Percentiles rank a stretch among this genome's conserved stretches.
phyloP scores from a whole-genome alignment of 257 asterid genomes.

The Anisodus acutangulus region DNA sequence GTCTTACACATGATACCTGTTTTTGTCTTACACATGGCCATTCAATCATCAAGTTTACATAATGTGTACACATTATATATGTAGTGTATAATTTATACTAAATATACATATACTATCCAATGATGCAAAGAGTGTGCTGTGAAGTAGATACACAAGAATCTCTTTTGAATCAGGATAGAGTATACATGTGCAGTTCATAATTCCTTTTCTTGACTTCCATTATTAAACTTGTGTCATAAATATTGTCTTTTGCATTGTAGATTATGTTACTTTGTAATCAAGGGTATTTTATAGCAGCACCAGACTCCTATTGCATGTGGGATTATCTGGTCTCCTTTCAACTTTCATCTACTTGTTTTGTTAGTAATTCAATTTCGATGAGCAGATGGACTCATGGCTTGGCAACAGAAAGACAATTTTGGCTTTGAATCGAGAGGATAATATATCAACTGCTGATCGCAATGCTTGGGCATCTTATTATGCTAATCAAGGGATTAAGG shows the following conservation, averaged over 20 bases:
- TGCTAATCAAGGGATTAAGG: slow-evolving; percentile 83
- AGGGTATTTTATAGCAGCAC: not conserved
- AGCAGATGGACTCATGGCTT: slow-evolving; percentile 91
- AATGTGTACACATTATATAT: no score
- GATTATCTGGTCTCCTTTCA: not conserved
- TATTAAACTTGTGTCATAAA: not conserved
- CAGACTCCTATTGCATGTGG: slow-evolving; percentile 15
- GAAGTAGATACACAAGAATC: slow-evolving; percentile 10
- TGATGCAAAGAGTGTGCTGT: not conserved
- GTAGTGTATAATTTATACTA: no score
- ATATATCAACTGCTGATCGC: slow-evolving; percentile 87
- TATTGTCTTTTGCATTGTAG: slow-evolving; percentile 3
- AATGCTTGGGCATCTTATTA: slow-evolving; percentile 96
- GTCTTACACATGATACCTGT: no score
- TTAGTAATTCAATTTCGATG: slow-evolving; percentile 38
- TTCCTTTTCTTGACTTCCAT: slow-evolving; percentile 10
- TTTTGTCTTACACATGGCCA: no score
- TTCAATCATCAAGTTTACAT: no score
- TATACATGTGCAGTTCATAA: not conserved
- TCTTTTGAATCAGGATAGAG: not conserved
- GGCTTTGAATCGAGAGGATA: slow-evolving; percentile 93
- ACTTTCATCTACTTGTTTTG: slow-evolving; percentile 29
- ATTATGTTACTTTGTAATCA: not conserved
- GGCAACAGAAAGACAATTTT: slow-evolving; percentile 86
- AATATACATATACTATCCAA: not conserved